A percentile compares a stretch with the other conserved stretches of the same genome.
These are phyloP conservation scores for Rhamnella rubrinervis DNA, from an alignment of 331 rosid species.

Conservation along the genomic window DNA sequence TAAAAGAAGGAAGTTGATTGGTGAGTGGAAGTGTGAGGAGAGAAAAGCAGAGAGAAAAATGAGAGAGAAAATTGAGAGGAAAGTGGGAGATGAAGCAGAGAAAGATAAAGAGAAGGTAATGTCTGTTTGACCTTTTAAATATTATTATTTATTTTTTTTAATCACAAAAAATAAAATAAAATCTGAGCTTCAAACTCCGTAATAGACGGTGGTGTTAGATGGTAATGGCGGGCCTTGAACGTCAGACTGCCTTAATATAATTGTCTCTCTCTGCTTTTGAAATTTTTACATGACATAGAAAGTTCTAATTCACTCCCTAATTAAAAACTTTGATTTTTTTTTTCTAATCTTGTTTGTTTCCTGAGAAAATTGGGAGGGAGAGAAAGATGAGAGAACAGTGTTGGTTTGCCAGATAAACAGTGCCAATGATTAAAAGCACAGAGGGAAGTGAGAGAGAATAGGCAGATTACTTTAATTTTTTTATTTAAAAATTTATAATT, in stretches of 20 bases:
- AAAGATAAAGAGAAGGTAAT: constrained; percentile 29
- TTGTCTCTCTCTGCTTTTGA: neutral
- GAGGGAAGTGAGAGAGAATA: no score
- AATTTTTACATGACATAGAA: neutral
- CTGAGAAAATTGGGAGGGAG: no score
- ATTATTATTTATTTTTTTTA: neutral
- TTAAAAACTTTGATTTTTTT: neutral
- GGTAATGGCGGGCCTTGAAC: constrained; percentile 26
- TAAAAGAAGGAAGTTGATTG: constrained; percentile 7
- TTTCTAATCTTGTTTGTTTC: no score
- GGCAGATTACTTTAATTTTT: no score
- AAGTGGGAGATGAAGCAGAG: constrained; percentile 2
- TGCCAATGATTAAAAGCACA: no score
- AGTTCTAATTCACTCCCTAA: neutral
- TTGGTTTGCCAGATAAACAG: no score
- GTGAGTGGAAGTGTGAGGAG: neutral
- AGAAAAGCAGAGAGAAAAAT: constrained; percentile 1
- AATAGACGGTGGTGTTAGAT: constrained; percentile 20
- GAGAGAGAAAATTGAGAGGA: neutral
- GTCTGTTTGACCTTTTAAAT: constrained; percentile 42
- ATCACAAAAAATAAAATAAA: neutral
- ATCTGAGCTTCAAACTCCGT: constrained; percentile 20
- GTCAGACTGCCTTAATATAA: constrained; percentile 6
- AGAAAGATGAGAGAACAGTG: no score
- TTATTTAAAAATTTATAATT: no score